Conservation (phyloP, 768 basidiomycete genomes). For the Steccherinum ochraceum region DNA sequence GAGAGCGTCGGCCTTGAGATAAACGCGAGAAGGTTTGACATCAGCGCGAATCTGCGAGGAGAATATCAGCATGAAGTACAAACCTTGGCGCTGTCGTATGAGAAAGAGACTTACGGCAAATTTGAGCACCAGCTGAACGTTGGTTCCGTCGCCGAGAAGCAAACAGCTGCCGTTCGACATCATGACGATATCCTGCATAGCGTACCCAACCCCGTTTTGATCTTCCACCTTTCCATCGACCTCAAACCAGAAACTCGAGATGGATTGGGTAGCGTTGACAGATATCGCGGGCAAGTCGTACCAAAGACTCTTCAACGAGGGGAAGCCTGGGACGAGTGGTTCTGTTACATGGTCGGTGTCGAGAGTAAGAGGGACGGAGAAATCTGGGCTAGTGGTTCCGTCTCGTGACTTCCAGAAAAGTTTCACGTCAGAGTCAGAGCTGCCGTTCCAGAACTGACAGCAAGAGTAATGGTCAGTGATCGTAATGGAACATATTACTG, state of each 20-base stretch:
- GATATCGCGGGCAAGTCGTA: too few species aligned
- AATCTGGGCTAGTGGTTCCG: constrained; percentile 32
- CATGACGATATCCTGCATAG: background rate
- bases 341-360: background rate
- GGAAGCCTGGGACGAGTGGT: too few species aligned
- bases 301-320: too few species aligned
- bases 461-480: too few species aligned
- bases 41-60: too few species aligned
- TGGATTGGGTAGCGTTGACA: constrained; percentile 30
- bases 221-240: constrained; percentile 28
- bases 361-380: constrained; percentile 38
- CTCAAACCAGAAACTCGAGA: constrained; percentile 45
- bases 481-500: background rate
- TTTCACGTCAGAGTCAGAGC: too few species aligned
- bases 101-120: background rate
- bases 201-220: background rate
- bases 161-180: background rate
- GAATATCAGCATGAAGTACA: too few species aligned
- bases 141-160: background rate
- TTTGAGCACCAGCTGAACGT: background rate
- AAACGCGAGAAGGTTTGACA: background rate
- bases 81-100: too few species aligned
- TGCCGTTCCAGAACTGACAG: background rate
- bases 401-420: too few species aligned
- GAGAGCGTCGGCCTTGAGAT: background rate